These are phyloP conservation scores for Lichtheimia ramosa DNA, from an alignment of 371 early-diverging fungal species.

Conservation along the genomic window DNA sequence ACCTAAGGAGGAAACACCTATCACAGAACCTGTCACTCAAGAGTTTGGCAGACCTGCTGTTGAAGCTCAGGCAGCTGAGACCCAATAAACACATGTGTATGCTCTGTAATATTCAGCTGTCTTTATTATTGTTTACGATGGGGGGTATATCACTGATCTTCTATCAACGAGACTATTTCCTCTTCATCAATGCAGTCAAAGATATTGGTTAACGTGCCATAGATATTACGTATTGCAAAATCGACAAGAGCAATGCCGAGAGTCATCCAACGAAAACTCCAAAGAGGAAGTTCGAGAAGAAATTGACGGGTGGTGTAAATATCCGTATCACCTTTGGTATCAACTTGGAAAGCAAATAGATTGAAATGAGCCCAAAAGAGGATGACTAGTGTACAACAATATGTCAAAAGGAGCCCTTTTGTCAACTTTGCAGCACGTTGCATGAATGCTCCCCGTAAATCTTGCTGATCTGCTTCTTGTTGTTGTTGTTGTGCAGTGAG, in stretches of 20 bases:
- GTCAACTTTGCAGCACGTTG: slow-evolving; percentile 19
- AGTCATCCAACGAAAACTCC: slow-evolving; percentile 62
- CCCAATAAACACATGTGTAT: slow-evolving; percentile 12
- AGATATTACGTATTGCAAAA: slow-evolving; percentile 37
- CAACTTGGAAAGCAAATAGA: slow-evolving; percentile 58
- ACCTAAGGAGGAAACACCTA: slow-evolving; percentile 84
- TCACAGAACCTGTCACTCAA: slow-evolving; percentile 77
- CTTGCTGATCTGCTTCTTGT: background rate
- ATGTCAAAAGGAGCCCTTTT: slow-evolving; percentile 34
- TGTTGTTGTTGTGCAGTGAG: slow-evolving; percentile 18
- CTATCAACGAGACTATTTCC: slow-evolving; percentile 30
- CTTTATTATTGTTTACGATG: background rate
- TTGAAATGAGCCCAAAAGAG: slow-evolving; percentile 66
- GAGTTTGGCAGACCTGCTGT: slow-evolving; percentile 60
- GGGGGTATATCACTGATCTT: background rate
- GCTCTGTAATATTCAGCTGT: slow-evolving; percentile 1
- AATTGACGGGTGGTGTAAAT: slow-evolving; percentile 40
- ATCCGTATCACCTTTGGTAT: slow-evolving; percentile 12
- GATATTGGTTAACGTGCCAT: slow-evolving; percentile 28
- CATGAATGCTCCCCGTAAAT: slow-evolving; percentile 10
- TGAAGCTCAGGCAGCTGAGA: slow-evolving; percentile 19
- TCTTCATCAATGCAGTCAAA: slow-evolving; percentile 40
- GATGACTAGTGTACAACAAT: slow-evolving; percentile 49
- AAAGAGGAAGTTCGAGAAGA: slow-evolving; percentile 58
- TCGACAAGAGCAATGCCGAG: slow-evolving; percentile 60